Evolutionary conservation across 176 grass and related monocot species (phyloP).

Genomic region (Oryza glaberrima): DNA sequence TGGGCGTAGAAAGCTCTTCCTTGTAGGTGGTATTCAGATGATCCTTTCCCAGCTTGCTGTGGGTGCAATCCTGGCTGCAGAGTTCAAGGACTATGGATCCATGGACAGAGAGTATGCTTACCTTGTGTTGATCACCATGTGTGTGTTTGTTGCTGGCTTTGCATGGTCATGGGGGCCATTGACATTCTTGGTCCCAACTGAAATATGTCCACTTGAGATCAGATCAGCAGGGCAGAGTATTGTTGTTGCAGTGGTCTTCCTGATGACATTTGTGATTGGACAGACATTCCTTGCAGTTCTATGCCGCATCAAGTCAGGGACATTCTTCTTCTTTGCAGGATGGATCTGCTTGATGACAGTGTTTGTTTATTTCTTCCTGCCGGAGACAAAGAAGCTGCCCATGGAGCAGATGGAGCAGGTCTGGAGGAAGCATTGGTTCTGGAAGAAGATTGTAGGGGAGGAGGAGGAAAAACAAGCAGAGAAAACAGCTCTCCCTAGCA

Average conservation of each 20-base stretch:
- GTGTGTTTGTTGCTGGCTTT: slow-evolving; percentile 71
- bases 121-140: slow-evolving; percentile 61
- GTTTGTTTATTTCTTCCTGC: slow-evolving; percentile 62
- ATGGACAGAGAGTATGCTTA: slow-evolving; percentile 61
- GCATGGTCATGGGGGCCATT: slow-evolving; percentile 89
- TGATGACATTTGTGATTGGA: slow-evolving; percentile 63
- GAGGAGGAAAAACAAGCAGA: slow-evolving; percentile 25
- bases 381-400: slow-evolving; percentile 75
- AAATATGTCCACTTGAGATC: slow-evolving; percentile 76
- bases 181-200: slow-evolving; percentile 64
- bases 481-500: neutral
- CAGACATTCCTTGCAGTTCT: slow-evolving; percentile 69
- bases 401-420: slow-evolving; percentile 88
- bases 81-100: slow-evolving; percentile 62
- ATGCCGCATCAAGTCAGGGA: slow-evolving; percentile 63
- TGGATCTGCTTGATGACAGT: slow-evolving; percentile 68
- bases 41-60: slow-evolving; percentile 63
- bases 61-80: slow-evolving; percentile 54
- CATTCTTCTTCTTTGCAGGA: slow-evolving; percentile 62
- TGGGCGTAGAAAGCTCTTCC: slow-evolving; percentile 65
- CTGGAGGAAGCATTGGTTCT: slow-evolving; percentile 74
- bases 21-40: slow-evolving; percentile 72
- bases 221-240: slow-evolving; percentile 79
- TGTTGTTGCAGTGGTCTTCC: slow-evolving; percentile 66
- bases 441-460: slow-evolving; percentile 60